phyloP scores from a whole-genome alignment of 1,139 yeast species.

The Candida neerlandica region DNA sequence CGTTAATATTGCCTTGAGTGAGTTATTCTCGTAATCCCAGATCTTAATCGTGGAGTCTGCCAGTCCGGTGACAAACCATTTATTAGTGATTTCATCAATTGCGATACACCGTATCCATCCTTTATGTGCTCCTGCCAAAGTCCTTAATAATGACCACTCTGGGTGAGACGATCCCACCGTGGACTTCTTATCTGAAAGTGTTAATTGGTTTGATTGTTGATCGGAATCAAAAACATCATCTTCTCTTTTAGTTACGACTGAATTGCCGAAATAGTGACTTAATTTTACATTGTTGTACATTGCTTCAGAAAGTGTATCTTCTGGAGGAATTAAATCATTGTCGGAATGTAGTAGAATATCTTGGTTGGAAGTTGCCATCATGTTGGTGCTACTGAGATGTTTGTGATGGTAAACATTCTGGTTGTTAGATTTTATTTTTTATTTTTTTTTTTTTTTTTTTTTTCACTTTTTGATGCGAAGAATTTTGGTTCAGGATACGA shows the following conservation, averaged over 20 bases:
- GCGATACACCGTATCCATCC: slow-evolving; percentile 89
- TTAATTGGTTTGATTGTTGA: not conserved
- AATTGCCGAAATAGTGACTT: slow-evolving; percentile 21
- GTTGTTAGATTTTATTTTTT: slow-evolving; percentile 1
- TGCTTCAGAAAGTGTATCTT: slow-evolving; percentile 36
- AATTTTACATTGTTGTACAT: slow-evolving; percentile 33
- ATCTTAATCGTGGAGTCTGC: slow-evolving; percentile 85
- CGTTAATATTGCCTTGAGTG: slow-evolving; percentile 71
- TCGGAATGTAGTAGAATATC: slow-evolving; percentile 17
- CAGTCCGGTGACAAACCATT: slow-evolving; percentile 92
- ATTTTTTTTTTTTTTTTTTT: slow-evolving; percentile 1
- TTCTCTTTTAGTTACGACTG: slow-evolving; percentile 1
- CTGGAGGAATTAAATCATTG: slow-evolving; percentile 29
- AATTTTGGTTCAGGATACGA: too few species aligned
- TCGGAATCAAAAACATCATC: slow-evolving; percentile 5
- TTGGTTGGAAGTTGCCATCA: not conserved
- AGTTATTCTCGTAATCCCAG: slow-evolving; percentile 85
- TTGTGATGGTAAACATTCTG: not conserved
- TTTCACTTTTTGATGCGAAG: not conserved
- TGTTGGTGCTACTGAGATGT: not conserved
- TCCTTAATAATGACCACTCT: slow-evolving; percentile 68
- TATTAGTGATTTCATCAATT: slow-evolving; percentile 78
- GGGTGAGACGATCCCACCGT: slow-evolving; percentile 3
- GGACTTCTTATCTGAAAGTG: slow-evolving; percentile 1
- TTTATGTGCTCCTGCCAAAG: slow-evolving; percentile 79